phyloP scores from a whole-genome alignment of 192 early-diverging fungal genomes.

The Coemansia reversa region DNA sequence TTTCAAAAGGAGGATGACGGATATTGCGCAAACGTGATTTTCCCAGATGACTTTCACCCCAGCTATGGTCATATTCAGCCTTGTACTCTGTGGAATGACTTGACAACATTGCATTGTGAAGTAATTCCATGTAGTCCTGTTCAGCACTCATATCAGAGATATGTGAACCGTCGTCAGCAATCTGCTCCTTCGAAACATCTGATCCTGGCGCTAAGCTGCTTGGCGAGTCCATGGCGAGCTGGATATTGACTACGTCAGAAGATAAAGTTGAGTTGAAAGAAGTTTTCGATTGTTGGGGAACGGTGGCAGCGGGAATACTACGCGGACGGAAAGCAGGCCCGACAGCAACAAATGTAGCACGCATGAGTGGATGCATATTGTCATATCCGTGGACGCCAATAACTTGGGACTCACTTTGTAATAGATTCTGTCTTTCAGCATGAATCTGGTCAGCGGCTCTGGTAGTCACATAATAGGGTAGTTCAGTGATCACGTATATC shows the following conservation, averaged over 20 bases:
- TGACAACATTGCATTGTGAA: slow-evolving; percentile 28
- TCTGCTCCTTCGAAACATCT: slow-evolving; percentile 7
- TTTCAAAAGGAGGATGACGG: slow-evolving; percentile 59
- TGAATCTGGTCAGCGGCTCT: slow-evolving; percentile 17
- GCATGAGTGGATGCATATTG: slow-evolving; percentile 71
- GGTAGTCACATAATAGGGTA: slow-evolving; percentile 62
- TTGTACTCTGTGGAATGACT: slow-evolving; percentile 9
- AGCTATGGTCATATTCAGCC: slow-evolving; percentile 34
- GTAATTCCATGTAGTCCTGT: slow-evolving; percentile 43
- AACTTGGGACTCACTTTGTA: slow-evolving; percentile 19
- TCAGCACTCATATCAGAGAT: slow-evolving; percentile 43
- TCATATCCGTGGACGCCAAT: slow-evolving; percentile 87
- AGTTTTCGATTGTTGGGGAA: not conserved
- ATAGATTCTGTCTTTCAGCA: not conserved
- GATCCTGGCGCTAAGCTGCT: not conserved
- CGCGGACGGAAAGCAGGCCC: slow-evolving; percentile 64
- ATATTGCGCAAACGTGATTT: slow-evolving; percentile 4
- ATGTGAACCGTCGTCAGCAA: slow-evolving; percentile 17
- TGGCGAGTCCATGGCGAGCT: slow-evolving; percentile 1
- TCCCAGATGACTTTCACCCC: slow-evolving; percentile 29
- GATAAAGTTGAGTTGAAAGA: slow-evolving; percentile 5
- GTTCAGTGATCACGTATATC: slow-evolving; percentile 67
- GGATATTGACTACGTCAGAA: slow-evolving; percentile 4
- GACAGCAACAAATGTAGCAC: slow-evolving; percentile 78
- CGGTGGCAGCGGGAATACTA: not conserved